These are phyloP conservation scores for Venturia asperata DNA, from an alignment of 2,329 filamentous ascomycete species.

Conservation along the genomic window DNA sequence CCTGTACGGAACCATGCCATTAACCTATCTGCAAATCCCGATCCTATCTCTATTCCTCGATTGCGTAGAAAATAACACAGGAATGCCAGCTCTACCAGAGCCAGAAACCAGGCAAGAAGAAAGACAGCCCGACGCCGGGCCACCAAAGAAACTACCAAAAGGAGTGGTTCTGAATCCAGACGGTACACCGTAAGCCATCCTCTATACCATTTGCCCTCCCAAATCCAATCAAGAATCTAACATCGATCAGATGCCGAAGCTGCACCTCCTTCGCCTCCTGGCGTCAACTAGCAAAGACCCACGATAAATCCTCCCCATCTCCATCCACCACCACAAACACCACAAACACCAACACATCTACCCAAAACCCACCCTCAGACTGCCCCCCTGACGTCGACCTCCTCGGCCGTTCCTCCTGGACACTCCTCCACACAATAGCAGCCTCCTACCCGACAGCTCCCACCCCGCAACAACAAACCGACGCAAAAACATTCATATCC, in stretches of 20 bases:
- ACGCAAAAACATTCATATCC: conserved; percentile 70
- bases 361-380: conserved; percentile 38
- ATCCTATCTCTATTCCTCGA: conserved; percentile 35
- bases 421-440: conserved; percentile 83
- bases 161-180: conserved; percentile 71
- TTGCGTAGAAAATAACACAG: conserved; percentile 31
- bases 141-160: conserved; percentile 46
- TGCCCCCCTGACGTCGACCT: conserved; percentile 87
- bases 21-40: conserved; percentile 31
- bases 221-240: background rate
- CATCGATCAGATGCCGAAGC: conserved; percentile 54
- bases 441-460: conserved; percentile 74
- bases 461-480: conserved; percentile 59
- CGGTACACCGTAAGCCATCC: conserved; percentile 66
- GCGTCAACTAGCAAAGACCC: conserved; percentile 48
- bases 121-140: background rate
- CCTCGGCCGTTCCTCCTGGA: conserved; percentile 87
- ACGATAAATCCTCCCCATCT: conserved; percentile 40
- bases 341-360: conserved; percentile 29
- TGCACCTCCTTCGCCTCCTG: conserved; percentile 59
- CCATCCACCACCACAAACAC: too few relatives aligned
- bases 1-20: conserved; percentile 25
- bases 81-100: conserved; percentile 33
- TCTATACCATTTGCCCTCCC: background rate
- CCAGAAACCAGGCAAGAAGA: conserved; percentile 20